Percentiles rank a stretch among this genome's conserved stretches.
Conservation (phyloP, 2,329 filamentous ascomycete species). For the Fusarium mangiferae region DNA sequence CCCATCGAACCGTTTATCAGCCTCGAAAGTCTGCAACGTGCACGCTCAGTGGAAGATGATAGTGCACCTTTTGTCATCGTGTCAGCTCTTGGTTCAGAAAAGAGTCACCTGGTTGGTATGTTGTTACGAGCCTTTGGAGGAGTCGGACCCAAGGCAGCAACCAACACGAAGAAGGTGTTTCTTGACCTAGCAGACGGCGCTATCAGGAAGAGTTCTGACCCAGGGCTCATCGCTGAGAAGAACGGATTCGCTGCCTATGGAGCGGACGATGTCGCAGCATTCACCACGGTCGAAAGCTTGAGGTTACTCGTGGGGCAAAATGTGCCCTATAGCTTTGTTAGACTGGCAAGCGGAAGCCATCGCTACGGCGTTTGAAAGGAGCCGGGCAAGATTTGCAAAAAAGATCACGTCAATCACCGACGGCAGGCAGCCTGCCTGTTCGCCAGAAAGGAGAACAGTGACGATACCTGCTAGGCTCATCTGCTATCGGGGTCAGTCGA, state of each 20-base stretch:
- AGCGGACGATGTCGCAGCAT: conserved; percentile 81
- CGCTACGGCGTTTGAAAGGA: conserved; percentile 56
- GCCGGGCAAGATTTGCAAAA: neutral
- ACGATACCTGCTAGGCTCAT: neutral
- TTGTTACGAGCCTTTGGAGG: conserved; percentile 77
- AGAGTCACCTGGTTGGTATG: conserved; percentile 81
- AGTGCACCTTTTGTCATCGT: conserved; percentile 82
- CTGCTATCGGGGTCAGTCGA: conserved; percentile 20
- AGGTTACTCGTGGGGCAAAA: conserved; percentile 85
- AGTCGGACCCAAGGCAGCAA: conserved; percentile 45
- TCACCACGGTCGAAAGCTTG: conserved; percentile 85
- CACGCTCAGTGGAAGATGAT: conserved; percentile 59
- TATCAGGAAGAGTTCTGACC: conserved; percentile 68
- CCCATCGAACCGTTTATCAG: conserved; percentile 83
- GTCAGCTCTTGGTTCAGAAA: conserved; percentile 81
- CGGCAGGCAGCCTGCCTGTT: neutral
- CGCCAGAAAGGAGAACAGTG: neutral
- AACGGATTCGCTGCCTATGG: conserved; percentile 84
- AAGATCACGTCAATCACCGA: neutral
- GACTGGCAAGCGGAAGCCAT: conserved; percentile 70
- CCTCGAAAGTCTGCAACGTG: conserved; percentile 70
- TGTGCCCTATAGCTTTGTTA: conserved; percentile 87
- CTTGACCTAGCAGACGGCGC: conserved; percentile 76
- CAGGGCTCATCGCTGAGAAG: conserved; percentile 74
- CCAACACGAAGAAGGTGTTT: conserved; percentile 74